Conservation (phyloP, 805 yeast species). For the Metschnikowia noctiluminum region DNA sequence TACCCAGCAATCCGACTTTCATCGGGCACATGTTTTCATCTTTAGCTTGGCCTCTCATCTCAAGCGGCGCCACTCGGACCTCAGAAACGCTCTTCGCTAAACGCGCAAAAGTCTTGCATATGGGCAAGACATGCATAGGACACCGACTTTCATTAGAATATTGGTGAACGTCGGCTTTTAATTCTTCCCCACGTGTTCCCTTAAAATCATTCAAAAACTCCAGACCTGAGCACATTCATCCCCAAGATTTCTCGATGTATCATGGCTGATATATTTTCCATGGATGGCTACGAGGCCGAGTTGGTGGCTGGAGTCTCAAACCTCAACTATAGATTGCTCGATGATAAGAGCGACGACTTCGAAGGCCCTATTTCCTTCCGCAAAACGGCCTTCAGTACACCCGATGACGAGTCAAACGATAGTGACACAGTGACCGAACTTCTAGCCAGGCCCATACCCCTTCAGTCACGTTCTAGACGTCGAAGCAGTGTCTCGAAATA, state of each 20-base stretch:
- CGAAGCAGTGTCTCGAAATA: constrained; percentile 19
- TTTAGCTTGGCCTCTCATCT: not conserved
- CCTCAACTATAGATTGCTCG: constrained; percentile 27
- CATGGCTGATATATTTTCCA: constrained; percentile 35
- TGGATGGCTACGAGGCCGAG: constrained; percentile 32
- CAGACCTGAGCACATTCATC: too few species aligned
- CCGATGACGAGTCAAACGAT: constrained; percentile 14
- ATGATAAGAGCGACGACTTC: constrained; percentile 11
- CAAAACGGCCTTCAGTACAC: not conserved
- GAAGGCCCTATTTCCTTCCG: constrained; percentile 6
- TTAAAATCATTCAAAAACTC: not conserved
- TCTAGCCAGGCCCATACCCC: constrained; percentile 14
- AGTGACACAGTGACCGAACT: constrained; percentile 18
- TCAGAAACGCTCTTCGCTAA: not conserved
- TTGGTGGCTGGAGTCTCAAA: constrained; percentile 12
- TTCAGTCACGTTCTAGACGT: constrained; percentile 11
- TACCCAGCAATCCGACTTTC: too few species aligned
- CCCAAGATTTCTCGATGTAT: not conserved
- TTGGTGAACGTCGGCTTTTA: not conserved
- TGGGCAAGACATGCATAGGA: not conserved
- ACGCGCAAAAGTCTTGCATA: not conserved
- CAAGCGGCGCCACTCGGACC: not conserved
- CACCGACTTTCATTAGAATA: not conserved
- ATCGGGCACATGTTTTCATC: too few species aligned
- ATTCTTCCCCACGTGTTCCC: not conserved